Percentiles rank a stretch among this genome's conserved stretches.
Conservation (phyloP, 1,284 basidiomycete species). For the Cutaneotrichosporon dermatis region DNA sequence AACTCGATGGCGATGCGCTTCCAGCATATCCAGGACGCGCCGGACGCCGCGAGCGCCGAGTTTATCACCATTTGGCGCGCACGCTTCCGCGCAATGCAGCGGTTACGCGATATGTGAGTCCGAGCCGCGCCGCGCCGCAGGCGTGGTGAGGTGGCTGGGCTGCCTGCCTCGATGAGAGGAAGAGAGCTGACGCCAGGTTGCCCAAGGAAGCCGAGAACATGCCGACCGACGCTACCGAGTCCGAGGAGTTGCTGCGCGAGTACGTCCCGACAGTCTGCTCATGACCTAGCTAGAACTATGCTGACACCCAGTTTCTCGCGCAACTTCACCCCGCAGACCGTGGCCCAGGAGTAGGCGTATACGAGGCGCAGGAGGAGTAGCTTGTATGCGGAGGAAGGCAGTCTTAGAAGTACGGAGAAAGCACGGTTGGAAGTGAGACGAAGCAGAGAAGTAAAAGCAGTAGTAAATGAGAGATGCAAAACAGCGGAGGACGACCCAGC, state of each 20-base stretch:
- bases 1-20: slow-evolving; percentile 86
- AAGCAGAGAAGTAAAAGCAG: too few relatives aligned
- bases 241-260: slow-evolving; percentile 38
- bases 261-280: background rate
- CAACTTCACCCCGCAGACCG: background rate
- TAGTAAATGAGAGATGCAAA: too few relatives aligned
- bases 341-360: background rate
- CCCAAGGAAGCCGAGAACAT: slow-evolving; percentile 20
- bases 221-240: slow-evolving; percentile 21
- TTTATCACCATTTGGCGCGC: slow-evolving; percentile 84
- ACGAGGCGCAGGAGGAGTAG: too few relatives aligned
- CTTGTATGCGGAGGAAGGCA: too few relatives aligned
- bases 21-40: slow-evolving; percentile 57
- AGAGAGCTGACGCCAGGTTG: slow-evolving; percentile 6
- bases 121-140: background rate
- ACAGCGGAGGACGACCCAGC: too few relatives aligned
- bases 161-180: background rate
- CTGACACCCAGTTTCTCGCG: slow-evolving; percentile 10
- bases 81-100: slow-evolving; percentile 70
- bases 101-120: slow-evolving; percentile 52
- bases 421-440: background rate
- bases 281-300: too few relatives aligned
- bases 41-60: slow-evolving; percentile 67
- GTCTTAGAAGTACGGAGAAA: too few relatives aligned
- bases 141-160: background rate